Evolutionary conservation across 306 rosid species (phyloP), one percentile per base, ranked within the genome.

Genomic region (Medicago lupulina): DNA sequence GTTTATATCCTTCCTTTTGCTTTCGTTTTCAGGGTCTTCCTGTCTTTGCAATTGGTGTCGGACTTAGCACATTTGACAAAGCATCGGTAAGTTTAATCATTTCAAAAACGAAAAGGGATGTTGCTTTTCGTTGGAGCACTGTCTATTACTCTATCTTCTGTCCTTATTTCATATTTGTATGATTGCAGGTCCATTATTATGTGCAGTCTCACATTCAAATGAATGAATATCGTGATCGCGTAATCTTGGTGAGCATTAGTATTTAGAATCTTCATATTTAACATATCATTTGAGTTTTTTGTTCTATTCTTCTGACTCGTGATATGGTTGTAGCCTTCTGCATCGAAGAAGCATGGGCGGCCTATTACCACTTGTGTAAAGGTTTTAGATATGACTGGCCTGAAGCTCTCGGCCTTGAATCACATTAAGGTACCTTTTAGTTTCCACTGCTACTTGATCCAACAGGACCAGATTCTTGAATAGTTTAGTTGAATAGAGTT

Each of bases 141-240:
- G 18, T 82, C 59, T 54, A 19, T 72, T 36, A 19, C 6, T 11
- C 50, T 38, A 43, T 60, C 44, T 34, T 79, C 46, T 43, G 19
- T 2, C 73, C 46, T 73, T 62, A 74, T 73, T 78, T 59, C 51
- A 39, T 31, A 25, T 57, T 15, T 71, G 28, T 73, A 46, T 65
- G 54, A 3, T 23, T 86, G 43, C 87, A 95, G 98, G 96, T 92
- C 75, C 89, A 92, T 83, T 90, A 87, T 83, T 95, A 95, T 86
- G 98, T 95, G 82, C 98, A 95, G 82, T 95, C 98, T 62, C 98
- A 95, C 84, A 95, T 95, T 86, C 98, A 95, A 90, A 83, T 95
- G 23, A 95, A 95, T 77, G 97, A 95, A 86, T 95, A 92, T 77
- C 91, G 98, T 66, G 98, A 95, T 70, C 81, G 90, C 4, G 79